Conservation (phyloP, 371 early-diverging fungal genomes). For the Mortierella sp. region DNA sequence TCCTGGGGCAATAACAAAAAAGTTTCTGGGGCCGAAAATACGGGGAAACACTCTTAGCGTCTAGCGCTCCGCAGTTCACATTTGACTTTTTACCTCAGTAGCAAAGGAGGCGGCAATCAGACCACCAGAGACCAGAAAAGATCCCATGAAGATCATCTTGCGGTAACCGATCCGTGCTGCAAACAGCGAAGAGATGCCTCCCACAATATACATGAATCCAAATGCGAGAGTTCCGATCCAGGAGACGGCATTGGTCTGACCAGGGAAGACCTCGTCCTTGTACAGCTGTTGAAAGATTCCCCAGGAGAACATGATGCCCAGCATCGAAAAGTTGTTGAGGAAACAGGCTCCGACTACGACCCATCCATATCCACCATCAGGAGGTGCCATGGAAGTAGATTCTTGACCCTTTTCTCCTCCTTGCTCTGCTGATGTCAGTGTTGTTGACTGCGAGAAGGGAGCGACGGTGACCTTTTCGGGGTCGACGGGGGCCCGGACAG, state of each 20-base stretch:
- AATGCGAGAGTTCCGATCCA: conserved; percentile 56
- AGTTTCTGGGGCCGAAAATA: too few species aligned
- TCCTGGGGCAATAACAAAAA: too few species aligned
- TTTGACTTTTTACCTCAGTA: conserved; percentile 32
- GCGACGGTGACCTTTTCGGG: not conserved
- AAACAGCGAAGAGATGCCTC: conserved; percentile 44
- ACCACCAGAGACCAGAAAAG: conserved; percentile 44
- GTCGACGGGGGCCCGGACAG: not conserved
- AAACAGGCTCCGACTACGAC: conserved; percentile 65
- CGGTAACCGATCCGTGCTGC: conserved; percentile 50
- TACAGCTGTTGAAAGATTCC: conserved; percentile 68
- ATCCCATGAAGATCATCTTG: conserved; percentile 43
- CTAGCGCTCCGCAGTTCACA: not conserved
- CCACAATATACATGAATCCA: conserved; percentile 49
- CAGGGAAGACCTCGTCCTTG: conserved; percentile 33
- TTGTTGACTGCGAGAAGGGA: too few species aligned
- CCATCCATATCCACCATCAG: conserved; percentile 60
- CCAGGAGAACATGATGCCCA: conserved; percentile 70
- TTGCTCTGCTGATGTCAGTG: too few species aligned
- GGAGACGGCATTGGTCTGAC: conserved; percentile 47
- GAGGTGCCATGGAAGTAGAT: conserved; percentile 36
- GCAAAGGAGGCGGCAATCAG: conserved; percentile 51
- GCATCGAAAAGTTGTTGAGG: conserved; percentile 68
- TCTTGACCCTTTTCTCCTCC: too few species aligned
- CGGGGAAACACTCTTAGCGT: conserved; percentile 11